Evolutionary conservation across 257 asterid genomes (phyloP).

Genomic region (Coffea eugenioides): DNA sequence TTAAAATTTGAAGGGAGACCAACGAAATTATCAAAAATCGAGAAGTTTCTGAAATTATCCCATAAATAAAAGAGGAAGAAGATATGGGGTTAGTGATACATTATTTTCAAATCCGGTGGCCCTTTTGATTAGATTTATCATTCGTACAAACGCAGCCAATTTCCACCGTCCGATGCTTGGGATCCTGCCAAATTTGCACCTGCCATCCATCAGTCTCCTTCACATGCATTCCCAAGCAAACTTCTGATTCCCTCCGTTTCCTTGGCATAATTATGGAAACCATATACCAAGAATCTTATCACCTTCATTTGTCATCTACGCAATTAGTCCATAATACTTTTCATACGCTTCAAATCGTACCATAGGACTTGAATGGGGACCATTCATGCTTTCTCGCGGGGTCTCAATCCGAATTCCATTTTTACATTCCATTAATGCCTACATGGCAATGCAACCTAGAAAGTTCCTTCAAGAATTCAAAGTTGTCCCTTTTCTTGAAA

Average conservation of each 20-base stretch:
- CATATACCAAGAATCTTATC: background rate
- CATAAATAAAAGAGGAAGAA: too few species aligned
- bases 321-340: too few species aligned
- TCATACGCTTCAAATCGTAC: background rate
- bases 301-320: background rate
- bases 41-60: too few species aligned
- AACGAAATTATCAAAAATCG: too few species aligned
- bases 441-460: too few species aligned
- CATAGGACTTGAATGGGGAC: background rate
- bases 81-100: background rate
- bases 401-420: too few species aligned
- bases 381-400: too few species aligned
- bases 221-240: conserved; percentile 6
- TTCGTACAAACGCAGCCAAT: background rate
- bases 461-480: too few species aligned
- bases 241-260: conserved; percentile 2
- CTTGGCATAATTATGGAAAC: background rate
- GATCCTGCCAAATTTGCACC: background rate
- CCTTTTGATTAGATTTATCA: background rate
- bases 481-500: too few species aligned
- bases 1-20: too few species aligned
- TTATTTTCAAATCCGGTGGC: conserved; percentile 6
- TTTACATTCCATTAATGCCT: too few species aligned
- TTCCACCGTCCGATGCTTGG: background rate
- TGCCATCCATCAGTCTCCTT: background rate